Base-by-base conservation (phyloP, 768 basidiomycete genomes). In the Auricularia auricula-judae region DNA sequence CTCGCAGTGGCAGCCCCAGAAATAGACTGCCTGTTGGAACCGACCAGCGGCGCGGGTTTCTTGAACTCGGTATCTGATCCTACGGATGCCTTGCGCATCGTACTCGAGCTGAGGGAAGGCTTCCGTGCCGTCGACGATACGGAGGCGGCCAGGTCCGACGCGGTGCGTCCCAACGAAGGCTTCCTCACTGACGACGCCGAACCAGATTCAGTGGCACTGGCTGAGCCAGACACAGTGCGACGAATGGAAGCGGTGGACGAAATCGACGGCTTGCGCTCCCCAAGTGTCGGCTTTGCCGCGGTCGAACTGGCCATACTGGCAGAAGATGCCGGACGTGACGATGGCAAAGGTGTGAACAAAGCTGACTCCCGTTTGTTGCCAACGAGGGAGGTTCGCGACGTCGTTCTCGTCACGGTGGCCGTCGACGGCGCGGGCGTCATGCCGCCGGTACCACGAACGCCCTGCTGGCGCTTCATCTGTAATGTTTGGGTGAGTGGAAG, bases 381-480 rank as follows among this genome's bases (percentile, higher is more conserved):
- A 12, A n/a, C 29, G 53, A 59, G 14, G 10, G 56, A 59, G 11
- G 56, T 59, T 4, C 56, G 71, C 3, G 74, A 64, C 68, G 62
- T 70, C 64, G 65, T 79, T 78, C 29, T 80, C 74, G 60, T 71
- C 3, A 70, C 62, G 3, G 71, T 63, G 1, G 79, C 70, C 39
- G 39, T 42, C 8, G 39, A 42, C 35, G 76, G 78, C 33, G 82
- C 80, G n/a, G 86, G 82, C 0, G 84, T 85, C 63, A 77, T 76
- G 42, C 83, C 84, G 4, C 77, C 82, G 3, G 83, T 84, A 7
- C 82, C 82, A 61, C 81, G 80, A 16, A 84, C 79, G 23, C 82
- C 82, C 21, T 82, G 72, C 59, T 81, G 82, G 56, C 89, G 80
- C 72, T 91, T 91, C 43, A 87, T 75, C 87, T 88, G 68, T 42